These are phyloP conservation scores for Geotrichum restrictum DNA, from an alignment of 1,139 yeast genomes.

Conservation along the genomic window DNA sequence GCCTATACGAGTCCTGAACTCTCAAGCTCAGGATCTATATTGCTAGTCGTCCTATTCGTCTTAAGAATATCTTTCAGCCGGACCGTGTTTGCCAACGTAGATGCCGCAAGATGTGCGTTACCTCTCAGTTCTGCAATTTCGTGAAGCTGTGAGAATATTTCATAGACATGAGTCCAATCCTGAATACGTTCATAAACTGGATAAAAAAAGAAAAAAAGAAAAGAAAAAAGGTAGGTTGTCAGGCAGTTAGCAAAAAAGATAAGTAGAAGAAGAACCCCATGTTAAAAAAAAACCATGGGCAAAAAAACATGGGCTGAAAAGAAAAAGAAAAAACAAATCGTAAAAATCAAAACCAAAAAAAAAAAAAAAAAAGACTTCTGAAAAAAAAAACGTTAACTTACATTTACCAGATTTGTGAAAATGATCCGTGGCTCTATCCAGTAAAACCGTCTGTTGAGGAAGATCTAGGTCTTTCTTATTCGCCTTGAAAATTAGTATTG, in stretches of 20 bases:
- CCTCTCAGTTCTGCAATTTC: background rate
- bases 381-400: background rate
- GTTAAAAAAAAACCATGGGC: background rate
- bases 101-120: background rate
- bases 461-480: background rate
- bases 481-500: slow-evolving; percentile 19
- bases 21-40: slow-evolving; percentile 12
- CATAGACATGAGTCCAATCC: slow-evolving; percentile 6
- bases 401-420: slow-evolving; percentile 7
- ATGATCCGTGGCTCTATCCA: slow-evolving; percentile 2
- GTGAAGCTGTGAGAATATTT: background rate
- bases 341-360: too few species aligned
- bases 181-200: slow-evolving; percentile 10
- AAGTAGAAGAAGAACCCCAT: background rate
- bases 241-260: background rate
- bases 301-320: background rate
- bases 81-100: background rate
- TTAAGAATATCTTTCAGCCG: background rate
- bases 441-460: background rate
- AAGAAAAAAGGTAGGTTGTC: background rate
- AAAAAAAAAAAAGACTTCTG: background rate
- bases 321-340: background rate
- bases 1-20: background rate
- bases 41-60: background rate
- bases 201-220: background rate